A percentile compares a stretch with the other conserved stretches of the same genome.
Evolutionary conservation across 2,329 filamentous ascomycete genomes (phyloP).

Genomic region (Zymoseptoria pseudotritici): DNA sequence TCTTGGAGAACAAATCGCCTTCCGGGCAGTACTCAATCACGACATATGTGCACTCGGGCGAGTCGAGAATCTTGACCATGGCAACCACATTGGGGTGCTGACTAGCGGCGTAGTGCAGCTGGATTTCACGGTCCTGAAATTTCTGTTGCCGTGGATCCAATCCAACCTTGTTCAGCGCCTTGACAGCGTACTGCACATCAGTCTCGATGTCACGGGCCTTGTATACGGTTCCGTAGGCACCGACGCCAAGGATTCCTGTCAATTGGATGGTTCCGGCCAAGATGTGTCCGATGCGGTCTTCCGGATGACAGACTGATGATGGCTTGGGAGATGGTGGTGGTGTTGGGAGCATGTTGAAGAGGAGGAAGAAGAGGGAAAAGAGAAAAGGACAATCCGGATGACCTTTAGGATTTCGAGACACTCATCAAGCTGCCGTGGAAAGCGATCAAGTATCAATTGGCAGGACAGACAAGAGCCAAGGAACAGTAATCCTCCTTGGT

Average conservation of each 20-base stretch:
- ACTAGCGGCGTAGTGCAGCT: conserved; percentile 81
- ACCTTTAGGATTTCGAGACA: conserved; percentile 10
- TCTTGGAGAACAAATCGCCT: conserved; percentile 93
- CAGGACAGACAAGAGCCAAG: background rate
- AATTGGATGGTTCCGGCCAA: conserved; percentile 78
- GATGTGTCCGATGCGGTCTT: conserved; percentile 78
- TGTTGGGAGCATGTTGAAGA: conserved; percentile 39
- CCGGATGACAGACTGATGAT: conserved; percentile 46
- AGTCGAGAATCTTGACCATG: conserved; percentile 87
- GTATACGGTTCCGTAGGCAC: conserved; percentile 96
- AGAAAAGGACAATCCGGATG: conserved; percentile 4
- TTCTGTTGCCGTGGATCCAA: conserved; percentile 78
- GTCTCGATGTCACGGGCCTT: conserved; percentile 77
- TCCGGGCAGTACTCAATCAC: conserved; percentile 96
- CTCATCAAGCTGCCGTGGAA: conserved; percentile 12
- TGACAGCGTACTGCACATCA: conserved; percentile 81
- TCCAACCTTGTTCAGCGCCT: conserved; percentile 90
- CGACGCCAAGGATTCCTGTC: conserved; percentile 78
- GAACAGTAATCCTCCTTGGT: conserved; percentile 3
- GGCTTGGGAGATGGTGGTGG: conserved; percentile 42
- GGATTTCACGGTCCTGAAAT: conserved; percentile 90
- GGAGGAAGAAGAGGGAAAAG: background rate
- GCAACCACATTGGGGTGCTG: conserved; percentile 89
- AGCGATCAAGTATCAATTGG: conserved; percentile 5
- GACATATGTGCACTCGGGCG: conserved; percentile 86